Percentiles rank a stretch among this genome's conserved stretches.
Evolutionary conservation across 495 filamentous ascomycete genomes (phyloP).

Genomic region (Penicillium dipodomyicola): DNA sequence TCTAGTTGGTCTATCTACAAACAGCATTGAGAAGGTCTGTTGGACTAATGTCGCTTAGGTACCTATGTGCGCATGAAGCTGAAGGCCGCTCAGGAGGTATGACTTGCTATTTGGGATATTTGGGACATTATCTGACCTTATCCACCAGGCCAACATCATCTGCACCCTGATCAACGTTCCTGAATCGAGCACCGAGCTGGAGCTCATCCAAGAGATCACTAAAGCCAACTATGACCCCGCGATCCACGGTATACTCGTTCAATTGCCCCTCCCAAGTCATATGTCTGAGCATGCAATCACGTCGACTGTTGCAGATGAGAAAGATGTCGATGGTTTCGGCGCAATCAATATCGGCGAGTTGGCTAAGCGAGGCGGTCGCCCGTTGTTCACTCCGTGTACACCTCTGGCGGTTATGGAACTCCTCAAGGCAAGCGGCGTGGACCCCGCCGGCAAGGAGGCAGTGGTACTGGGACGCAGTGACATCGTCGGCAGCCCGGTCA

Average conservation of each 20-base stretch:
- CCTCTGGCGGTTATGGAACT: constrained; percentile 96
- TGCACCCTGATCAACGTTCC: constrained; percentile 82
- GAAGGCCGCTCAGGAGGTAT: constrained; percentile 91
- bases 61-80: constrained; percentile 99
- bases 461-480: constrained; percentile 94
- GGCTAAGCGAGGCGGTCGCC: constrained; percentile 86
- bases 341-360: constrained; percentile 91
- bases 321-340: constrained; percentile 98
- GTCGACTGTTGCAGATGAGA: constrained; percentile 83
- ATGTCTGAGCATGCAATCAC: constrained; percentile 88
- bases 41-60: constrained; percentile 51
- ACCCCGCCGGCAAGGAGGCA: constrained; percentile 84
- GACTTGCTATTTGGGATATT: constrained; percentile 11
- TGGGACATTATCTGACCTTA: constrained; percentile 14
- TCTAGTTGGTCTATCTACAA: constrained; percentile 65
- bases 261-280: constrained; percentile 83
- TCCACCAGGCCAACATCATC: constrained; percentile 72
- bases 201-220: constrained; percentile 78
- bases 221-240: constrained; percentile 81
- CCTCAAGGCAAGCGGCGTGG: constrained; percentile 76
- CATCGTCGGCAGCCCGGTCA: constrained; percentile 95
- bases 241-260: constrained; percentile 91
- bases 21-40: background rate
- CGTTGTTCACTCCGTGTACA: constrained; percentile 89
- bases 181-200: constrained; percentile 75